Conservation (phyloP, 129 eudicot genomes). For the Kitagawia praeruptora region DNA sequence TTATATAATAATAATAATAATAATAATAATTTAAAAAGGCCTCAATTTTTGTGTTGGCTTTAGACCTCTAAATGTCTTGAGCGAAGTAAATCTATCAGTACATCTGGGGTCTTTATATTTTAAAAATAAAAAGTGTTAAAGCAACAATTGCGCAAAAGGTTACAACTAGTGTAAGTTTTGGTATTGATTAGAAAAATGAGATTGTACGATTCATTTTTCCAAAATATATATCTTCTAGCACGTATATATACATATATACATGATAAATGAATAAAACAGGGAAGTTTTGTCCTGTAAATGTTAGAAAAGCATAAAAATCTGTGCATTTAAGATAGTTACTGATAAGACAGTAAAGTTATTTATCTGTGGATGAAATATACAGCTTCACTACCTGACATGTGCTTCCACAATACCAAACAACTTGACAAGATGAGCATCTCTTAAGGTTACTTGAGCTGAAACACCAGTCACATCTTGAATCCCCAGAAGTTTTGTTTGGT, state of each 20-base stretch:
- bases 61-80: no score
- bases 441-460: slow-evolving; percentile 52
- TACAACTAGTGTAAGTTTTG: not conserved
- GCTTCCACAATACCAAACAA: slow-evolving; percentile 82
- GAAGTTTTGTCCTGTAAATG: not conserved
- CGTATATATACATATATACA: not conserved
- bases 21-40: no score
- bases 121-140: not conserved
- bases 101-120: not conserved
- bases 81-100: not conserved
- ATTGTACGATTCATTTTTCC: not conserved
- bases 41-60: no score
- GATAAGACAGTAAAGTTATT: not conserved
- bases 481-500: slow-evolving; percentile 46
- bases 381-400: slow-evolving; percentile 62
- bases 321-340: not conserved
- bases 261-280: not conserved
- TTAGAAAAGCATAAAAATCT: not conserved
- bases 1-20: no score
- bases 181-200: not conserved
- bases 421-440: slow-evolving; percentile 83
- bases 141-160: not conserved
- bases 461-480: slow-evolving; percentile 70
- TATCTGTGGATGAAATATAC: not conserved
- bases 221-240: not conserved